A percentile compares a stretch with the other conserved stretches of the same genome.
phyloP scores from a whole-genome alignment of 2,329 filamentous ascomycete species.

The Pestalotiopsis sp. region DNA sequence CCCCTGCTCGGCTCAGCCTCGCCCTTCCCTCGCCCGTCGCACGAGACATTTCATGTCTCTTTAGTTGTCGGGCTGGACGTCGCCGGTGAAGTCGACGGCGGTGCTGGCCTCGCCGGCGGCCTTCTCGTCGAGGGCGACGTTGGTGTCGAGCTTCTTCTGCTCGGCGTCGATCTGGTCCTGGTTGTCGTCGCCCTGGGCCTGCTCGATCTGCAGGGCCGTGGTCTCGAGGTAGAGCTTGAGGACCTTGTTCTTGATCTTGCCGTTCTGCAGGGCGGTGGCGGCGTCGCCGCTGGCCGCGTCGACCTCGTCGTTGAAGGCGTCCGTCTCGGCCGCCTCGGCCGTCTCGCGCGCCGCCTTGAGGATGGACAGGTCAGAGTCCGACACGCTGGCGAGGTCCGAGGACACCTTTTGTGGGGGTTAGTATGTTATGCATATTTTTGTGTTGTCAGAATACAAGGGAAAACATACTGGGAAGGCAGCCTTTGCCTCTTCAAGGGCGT shows the following conservation, averaged over 20 bases:
- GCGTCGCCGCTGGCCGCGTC: slow-evolving; percentile 44
- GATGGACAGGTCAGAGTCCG: slow-evolving; percentile 50
- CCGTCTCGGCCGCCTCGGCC: slow-evolving; percentile 56
- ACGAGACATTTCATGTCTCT: not conserved
- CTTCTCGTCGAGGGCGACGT: slow-evolving; percentile 44
- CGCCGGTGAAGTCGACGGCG: slow-evolving; percentile 36
- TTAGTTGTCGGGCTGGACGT: slow-evolving; percentile 16
- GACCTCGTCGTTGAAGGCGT: slow-evolving; percentile 57
- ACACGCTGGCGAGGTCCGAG: slow-evolving; percentile 48
- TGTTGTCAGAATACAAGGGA: not conserved
- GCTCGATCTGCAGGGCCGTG: slow-evolving; percentile 51
- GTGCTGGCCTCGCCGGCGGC: slow-evolving; percentile 37
- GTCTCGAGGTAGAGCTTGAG: slow-evolving; percentile 59
- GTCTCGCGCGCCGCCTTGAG: slow-evolving; percentile 50
- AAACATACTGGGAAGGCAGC: slow-evolving; percentile 53
- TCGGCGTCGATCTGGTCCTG: slow-evolving; percentile 47
- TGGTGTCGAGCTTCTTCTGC: slow-evolving; percentile 55
- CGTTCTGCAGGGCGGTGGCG: slow-evolving; percentile 50
- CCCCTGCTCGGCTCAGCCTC: too few relatives aligned
- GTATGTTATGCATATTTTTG: not conserved
- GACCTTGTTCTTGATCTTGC: slow-evolving; percentile 66
- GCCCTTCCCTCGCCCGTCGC: too few relatives aligned
- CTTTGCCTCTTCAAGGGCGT: slow-evolving; percentile 55
- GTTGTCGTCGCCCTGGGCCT: slow-evolving; percentile 49
- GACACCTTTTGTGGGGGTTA: slow-evolving; percentile 38